phyloP scores from a whole-genome alignment of 1,284 basidiomycete genomes.

The Ustilago nuda region DNA sequence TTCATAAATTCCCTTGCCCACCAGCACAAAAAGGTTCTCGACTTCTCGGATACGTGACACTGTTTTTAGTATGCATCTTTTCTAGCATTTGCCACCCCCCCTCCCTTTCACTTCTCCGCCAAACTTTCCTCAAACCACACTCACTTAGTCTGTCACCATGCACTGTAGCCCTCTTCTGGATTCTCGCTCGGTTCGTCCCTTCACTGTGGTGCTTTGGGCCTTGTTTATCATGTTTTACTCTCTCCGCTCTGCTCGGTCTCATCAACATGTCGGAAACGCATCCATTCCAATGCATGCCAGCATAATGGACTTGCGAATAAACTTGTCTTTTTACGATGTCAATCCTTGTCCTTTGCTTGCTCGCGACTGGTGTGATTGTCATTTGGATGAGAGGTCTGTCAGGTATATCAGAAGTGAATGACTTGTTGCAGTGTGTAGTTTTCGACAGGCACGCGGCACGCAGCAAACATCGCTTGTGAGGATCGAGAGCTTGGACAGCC shows the following conservation, averaged over 20 bases:
- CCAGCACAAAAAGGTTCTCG: slow-evolving; percentile 22
- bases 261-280: slow-evolving; percentile 26
- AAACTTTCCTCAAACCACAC: slow-evolving; percentile 1
- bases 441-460: slow-evolving; percentile 10
- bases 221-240: slow-evolving; percentile 10
- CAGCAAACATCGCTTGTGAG: neutral
- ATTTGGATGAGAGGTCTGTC: neutral
- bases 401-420: neutral
- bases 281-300: slow-evolving; percentile 18
- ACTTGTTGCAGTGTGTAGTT: neutral
- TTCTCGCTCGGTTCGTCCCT: slow-evolving; percentile 15
- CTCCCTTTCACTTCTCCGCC: neutral
- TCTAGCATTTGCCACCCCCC: slow-evolving; percentile 15
- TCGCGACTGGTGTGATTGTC: neutral
- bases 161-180: neutral
- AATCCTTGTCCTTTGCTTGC: neutral
- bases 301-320: slow-evolving; percentile 32
- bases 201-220: slow-evolving; percentile 12
- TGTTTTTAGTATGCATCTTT: slow-evolving; percentile 41
- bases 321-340: slow-evolving; percentile 26
- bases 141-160: slow-evolving; percentile 21
- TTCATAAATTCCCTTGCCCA: neutral
- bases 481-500: neutral
- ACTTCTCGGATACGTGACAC: slow-evolving; percentile 26
- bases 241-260: slow-evolving; percentile 17